These are phyloP conservation scores for Lachancea fermentati DNA, from an alignment of 805 yeast genomes.

Conservation along the genomic window DNA sequence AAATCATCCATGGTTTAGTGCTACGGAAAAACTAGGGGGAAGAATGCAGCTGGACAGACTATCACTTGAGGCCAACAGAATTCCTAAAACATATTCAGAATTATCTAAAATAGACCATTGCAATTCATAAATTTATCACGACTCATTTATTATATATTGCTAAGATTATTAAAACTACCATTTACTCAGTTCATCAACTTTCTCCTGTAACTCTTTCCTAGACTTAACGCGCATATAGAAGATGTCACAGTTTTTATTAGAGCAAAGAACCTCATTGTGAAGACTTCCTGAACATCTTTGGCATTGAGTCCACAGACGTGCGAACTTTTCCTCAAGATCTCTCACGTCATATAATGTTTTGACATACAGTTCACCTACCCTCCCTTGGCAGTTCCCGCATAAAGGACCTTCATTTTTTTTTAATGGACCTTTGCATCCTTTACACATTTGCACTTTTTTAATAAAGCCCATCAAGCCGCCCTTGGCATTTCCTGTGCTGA, in stretches of 20 bases:
- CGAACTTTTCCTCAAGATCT: conserved; percentile 72
- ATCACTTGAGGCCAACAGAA: conserved; percentile 25
- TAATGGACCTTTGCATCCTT: conserved; percentile 81
- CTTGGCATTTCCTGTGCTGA: conserved; percentile 47
- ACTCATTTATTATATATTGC: conserved; percentile 4
- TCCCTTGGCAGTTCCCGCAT: conserved; percentile 69
- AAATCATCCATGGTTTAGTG: conserved; percentile 77
- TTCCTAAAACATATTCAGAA: conserved; percentile 37
- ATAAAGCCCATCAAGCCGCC: conserved; percentile 93
- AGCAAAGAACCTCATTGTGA: conserved; percentile 92
- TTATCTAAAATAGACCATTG: conserved; percentile 22
- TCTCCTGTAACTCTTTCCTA: conserved; percentile 38
- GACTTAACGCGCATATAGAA: conserved; percentile 84
- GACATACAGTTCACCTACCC: conserved; percentile 76
- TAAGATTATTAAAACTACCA: conserved; percentile 28
- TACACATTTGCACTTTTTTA: conserved; percentile 81
- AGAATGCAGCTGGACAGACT: conserved; percentile 22
- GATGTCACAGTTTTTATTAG: conserved; percentile 94
- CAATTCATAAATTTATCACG: conserved; percentile 5
- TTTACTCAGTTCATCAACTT: conserved; percentile 35
- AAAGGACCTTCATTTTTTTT: conserved; percentile 61
- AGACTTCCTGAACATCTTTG: conserved; percentile 95
- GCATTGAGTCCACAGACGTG: conserved; percentile 95
- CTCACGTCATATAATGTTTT: conserved; percentile 75
- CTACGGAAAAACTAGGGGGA: conserved; percentile 1